Evolutionary conservation across 1,284 basidiomycete genomes (phyloP).

Genomic region (Earliella scabrosa): DNA sequence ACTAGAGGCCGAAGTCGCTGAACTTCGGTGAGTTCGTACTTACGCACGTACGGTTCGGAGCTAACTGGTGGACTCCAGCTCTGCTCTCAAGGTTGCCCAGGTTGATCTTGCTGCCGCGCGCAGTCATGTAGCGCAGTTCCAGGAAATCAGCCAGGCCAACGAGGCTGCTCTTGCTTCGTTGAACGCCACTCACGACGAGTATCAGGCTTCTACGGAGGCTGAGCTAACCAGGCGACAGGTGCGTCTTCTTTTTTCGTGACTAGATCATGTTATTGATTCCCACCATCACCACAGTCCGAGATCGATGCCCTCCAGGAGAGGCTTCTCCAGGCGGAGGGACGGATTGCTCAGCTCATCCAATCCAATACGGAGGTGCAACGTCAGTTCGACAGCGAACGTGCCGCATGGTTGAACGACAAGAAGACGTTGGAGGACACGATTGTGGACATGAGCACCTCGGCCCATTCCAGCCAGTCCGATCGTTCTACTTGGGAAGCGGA

Average conservation of each 20-base stretch:
- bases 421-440: conserved; percentile 79
- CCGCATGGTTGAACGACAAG: conserved; percentile 78
- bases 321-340: conserved; percentile 57
- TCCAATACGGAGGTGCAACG: conserved; percentile 66
- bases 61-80: conserved; percentile 43
- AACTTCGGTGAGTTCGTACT: conserved; percentile 62
- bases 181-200: conserved; percentile 79
- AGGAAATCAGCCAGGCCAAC: conserved; percentile 82
- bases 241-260: conserved; percentile 21
- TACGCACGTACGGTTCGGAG: not conserved
- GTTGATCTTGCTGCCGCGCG: conserved; percentile 73
- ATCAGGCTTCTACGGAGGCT: conserved; percentile 70
- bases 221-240: conserved; percentile 73
- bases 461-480: conserved; percentile 66
- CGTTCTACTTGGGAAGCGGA: conserved; percentile 67
- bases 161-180: conserved; percentile 77
- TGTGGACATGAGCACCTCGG: conserved; percentile 73
- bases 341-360: conserved; percentile 54
- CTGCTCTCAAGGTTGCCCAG: conserved; percentile 74
- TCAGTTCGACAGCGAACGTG: conserved; percentile 66
- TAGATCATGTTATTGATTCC: not conserved
- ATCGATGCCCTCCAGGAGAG: conserved; percentile 67
- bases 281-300: conserved; percentile 60
- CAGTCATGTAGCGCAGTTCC: conserved; percentile 81
- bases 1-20: conserved; percentile 84